Evolutionary conservation across 1,284 basidiomycete genomes (phyloP).

Genomic region (Kwoniella shivajii): DNA sequence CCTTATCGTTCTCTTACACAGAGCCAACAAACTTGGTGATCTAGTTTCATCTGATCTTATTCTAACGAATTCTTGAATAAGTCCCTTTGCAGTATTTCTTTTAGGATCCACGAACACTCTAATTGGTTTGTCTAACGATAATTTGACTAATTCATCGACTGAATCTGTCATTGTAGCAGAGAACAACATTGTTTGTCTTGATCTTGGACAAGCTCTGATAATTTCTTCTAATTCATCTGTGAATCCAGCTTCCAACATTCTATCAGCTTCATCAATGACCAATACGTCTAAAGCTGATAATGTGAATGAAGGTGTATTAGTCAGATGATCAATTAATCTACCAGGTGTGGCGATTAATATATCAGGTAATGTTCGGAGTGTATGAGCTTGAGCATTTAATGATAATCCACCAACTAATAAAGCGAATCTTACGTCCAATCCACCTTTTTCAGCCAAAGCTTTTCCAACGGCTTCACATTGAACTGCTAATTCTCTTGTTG

Average conservation of each 20-base stretch:
- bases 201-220: slow-evolving; percentile 80
- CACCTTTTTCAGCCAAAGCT: slow-evolving; percentile 69
- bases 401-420: slow-evolving; percentile 92
- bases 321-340: slow-evolving; percentile 93
- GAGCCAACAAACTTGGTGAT: slow-evolving; percentile 75
- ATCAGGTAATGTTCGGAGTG: slow-evolving; percentile 83
- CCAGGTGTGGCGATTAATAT: slow-evolving; percentile 94
- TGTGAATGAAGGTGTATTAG: slow-evolving; percentile 91
- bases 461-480: slow-evolving; percentile 91
- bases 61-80: slow-evolving; percentile 93
- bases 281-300: slow-evolving; percentile 91
- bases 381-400: slow-evolving; percentile 83
- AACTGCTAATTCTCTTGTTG: slow-evolving; percentile 90
- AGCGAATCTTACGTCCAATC: slow-evolving; percentile 85
- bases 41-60: slow-evolving; percentile 74
- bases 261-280: slow-evolving; percentile 94
- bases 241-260: slow-evolving; percentile 97
- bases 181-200: slow-evolving; percentile 96
- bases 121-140: slow-evolving; percentile 89
- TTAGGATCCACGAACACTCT: slow-evolving; percentile 95
- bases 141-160: slow-evolving; percentile 87
- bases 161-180: slow-evolving; percentile 98
- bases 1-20: slow-evolving; percentile 86
- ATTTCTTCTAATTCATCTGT: slow-evolving; percentile 95
- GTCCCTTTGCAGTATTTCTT: slow-evolving; percentile 79